Conservation (phyloP, 345 rosid species). For the Camelina hispida region DNA sequence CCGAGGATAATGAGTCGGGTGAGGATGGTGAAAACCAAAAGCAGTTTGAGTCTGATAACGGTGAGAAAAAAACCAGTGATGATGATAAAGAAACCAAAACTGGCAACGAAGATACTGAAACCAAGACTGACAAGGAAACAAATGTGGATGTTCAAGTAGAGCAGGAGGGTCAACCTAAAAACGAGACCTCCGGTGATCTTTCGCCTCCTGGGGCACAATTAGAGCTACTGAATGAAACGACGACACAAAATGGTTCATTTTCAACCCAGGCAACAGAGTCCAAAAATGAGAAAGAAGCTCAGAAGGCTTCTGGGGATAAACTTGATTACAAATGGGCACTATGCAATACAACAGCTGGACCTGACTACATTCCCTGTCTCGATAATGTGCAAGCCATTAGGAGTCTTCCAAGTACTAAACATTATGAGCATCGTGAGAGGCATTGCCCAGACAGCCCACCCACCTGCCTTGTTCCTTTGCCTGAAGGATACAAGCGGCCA, state of each 20-base stretch:
- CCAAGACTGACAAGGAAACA: slow-evolving; percentile 46
- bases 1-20: slow-evolving; percentile 47
- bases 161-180: slow-evolving; percentile 53
- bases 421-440: slow-evolving; percentile 97
- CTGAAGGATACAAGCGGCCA: slow-evolving; percentile 79
- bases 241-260: slow-evolving; percentile 71
- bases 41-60: slow-evolving; percentile 47
- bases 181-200: slow-evolving; percentile 57
- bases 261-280: slow-evolving; percentile 94
- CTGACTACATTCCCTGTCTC: slow-evolving; percentile 97
- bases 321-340: slow-evolving; percentile 68
- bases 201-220: slow-evolving; percentile 83
- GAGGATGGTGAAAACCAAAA: slow-evolving; percentile 51
- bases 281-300: slow-evolving; percentile 80
- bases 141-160: slow-evolving; percentile 54
- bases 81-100: slow-evolving; percentile 50
- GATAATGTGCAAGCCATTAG: slow-evolving; percentile 85
- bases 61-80: slow-evolving; percentile 43
- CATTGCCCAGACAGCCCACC: slow-evolving; percentile 92
- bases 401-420: slow-evolving; percentile 74
- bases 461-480: slow-evolving; percentile 87
- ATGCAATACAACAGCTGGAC: slow-evolving; percentile 87
- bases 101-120: slow-evolving; percentile 49
- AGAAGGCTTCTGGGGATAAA: slow-evolving; percentile 54
- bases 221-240: slow-evolving; percentile 80